Evolutionary conservation across 116 monocot genomes (phyloP).

Genomic region (Posidonia oceanica): DNA sequence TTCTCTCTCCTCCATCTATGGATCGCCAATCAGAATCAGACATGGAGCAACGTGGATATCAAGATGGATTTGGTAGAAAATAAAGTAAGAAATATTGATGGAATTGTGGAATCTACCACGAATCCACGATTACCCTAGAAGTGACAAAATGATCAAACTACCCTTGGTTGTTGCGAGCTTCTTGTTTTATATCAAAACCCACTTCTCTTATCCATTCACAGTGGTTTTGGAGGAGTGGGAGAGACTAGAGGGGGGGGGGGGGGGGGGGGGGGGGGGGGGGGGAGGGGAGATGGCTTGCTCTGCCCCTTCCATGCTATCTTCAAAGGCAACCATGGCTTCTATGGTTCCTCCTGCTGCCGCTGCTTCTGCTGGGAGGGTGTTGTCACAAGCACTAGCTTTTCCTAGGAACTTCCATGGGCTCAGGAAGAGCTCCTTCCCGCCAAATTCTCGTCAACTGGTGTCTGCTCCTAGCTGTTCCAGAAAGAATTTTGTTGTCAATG

Average conservation of each 20-base stretch:
- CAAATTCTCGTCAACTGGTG: conserved; percentile 9
- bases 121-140: too few relatives aligned
- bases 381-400: conserved; percentile 19
- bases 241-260: neutral
- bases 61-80: too few relatives aligned
- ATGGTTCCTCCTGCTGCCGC: conserved; percentile 2
- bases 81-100: too few relatives aligned
- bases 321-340: conserved; percentile 1
- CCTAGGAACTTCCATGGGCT: conserved; percentile 31
- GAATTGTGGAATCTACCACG: too few relatives aligned
- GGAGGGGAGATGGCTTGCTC: conserved; percentile 37
- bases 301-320: conserved; percentile 27
- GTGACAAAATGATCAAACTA: too few relatives aligned
- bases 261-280: neutral
- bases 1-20: too few relatives aligned
- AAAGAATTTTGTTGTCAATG: conserved; percentile 47
- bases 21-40: too few relatives aligned
- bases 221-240: neutral
- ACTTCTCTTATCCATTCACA: too few relatives aligned
- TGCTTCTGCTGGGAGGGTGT: neutral
- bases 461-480: conserved; percentile 20
- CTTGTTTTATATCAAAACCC: too few relatives aligned
- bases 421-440: conserved; percentile 10
- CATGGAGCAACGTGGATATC: too few relatives aligned
- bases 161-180: too few relatives aligned